Base-by-base conservation (phyloP, 768 basidiomycete genomes). In the Leccinum barrowsii region DNA sequence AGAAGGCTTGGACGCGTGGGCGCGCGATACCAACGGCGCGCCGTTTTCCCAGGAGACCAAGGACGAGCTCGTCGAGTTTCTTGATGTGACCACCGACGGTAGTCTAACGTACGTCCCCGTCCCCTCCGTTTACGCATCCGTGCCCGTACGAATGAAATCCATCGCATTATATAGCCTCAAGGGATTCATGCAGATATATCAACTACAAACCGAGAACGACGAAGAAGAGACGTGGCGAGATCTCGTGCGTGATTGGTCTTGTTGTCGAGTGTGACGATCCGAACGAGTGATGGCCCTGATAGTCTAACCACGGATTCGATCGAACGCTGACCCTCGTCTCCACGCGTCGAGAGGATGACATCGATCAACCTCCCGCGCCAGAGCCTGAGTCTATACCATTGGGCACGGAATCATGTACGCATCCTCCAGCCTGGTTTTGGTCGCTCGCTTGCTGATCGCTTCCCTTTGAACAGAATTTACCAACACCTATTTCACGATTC, bases 171-270 rank as follows among this genome's bases (percentile, higher is more conserved):
- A 15, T 52, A 92, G 90, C 17, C 84, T 90, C 68, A 86, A 86
- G 68, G 90, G 90, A 2, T 92, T 93, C 67, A 67, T 90, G 68
- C 89, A 92, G 68, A 83, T 92, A 55, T 92, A 92, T 66, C 87
- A 90, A 65, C 74, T 92, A n/a, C 91, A 93, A 70, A 90, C 89
- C 1, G 87, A 90, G 64, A 89, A 84, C 60, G 90, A 92, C 61
- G 88, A 90, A 63, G 85, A 85, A 69, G 89, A 93, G 73, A 93
- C 90, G 7, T 92, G 88, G 89, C 78, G 81, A 72, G 90, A 92
- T 76, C 73, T 92, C 62, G 88, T 90, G 65, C 64, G 84, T 67
- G 19, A 10, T 69, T 58, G 50, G 55, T 22, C 34, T 55, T 46
- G 21, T 51, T 58, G 21, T 30, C 34, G 26, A 50, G 24, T 13